phyloP scores from a whole-genome alignment of 129 eudicot genomes.

The Smallanthus sonchifolius region DNA sequence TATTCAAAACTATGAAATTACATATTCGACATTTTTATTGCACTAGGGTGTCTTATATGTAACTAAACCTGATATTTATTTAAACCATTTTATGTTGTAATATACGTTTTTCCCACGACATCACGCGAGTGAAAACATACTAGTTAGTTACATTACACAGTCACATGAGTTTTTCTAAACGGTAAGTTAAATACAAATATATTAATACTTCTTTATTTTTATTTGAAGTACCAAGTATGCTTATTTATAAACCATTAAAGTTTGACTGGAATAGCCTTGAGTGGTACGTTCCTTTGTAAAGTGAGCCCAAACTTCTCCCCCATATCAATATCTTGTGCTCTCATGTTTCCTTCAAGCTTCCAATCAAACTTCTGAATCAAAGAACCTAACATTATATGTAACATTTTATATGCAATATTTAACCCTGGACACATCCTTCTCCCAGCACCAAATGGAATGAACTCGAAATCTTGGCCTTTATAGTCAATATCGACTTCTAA shows the following conservation, averaged over 20 bases:
- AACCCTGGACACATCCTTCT: conserved; percentile 44
- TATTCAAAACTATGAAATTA: no score
- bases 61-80: no score
- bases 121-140: no score
- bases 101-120: no score
- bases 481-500: conserved; percentile 15
- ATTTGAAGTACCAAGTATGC: no score
- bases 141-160: no score
- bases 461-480: conserved; percentile 37
- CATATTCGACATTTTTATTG: no score
- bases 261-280: conserved; percentile 14
- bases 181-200: no score
- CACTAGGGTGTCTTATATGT: no score
- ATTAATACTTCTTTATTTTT: no score
- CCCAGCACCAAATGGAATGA: conserved; percentile 45
- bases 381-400: conserved; percentile 37
- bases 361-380: conserved; percentile 32
- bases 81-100: no score
- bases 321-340: conserved; percentile 33
- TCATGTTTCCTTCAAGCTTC: conserved; percentile 23
- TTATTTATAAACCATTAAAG: not conserved
- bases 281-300: conserved; percentile 19
- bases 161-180: no score
- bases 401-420: conserved; percentile 39
- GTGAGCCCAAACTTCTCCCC: conserved; percentile 38